These are phyloP conservation scores for Cryphonectria nitschkei DNA, from an alignment of 2,329 filamentous ascomycete genomes.

Conservation along the genomic window DNA sequence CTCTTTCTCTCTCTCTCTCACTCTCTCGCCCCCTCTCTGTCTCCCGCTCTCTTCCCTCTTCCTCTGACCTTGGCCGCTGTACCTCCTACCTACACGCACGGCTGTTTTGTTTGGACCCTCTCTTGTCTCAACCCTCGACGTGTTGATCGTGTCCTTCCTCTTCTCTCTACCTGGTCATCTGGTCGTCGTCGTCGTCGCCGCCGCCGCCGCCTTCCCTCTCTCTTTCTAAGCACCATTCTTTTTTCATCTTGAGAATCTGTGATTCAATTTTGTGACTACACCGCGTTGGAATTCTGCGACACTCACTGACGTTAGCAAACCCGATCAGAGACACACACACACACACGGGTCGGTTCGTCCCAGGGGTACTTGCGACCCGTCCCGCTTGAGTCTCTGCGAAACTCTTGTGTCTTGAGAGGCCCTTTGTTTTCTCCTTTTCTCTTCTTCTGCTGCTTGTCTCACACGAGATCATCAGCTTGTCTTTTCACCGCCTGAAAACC, in stretches of 20 bases:
- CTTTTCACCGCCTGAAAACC: background rate
- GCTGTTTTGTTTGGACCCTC: conserved; percentile 9
- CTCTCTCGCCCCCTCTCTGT: background rate
- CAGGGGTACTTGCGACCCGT: background rate
- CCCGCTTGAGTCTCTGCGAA: background rate
- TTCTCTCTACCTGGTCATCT: background rate
- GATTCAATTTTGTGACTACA: conserved; percentile 2
- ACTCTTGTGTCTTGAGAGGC: background rate
- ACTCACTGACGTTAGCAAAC: conserved; percentile 1
- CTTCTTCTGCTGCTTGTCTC: conserved; percentile 11
- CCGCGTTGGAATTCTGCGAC: background rate
- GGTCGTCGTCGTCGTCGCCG: conserved; percentile 21
- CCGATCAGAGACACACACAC: background rate
- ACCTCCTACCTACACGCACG: background rate
- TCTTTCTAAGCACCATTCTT: background rate
- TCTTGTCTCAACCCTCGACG: conserved; percentile 21
- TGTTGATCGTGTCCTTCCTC: conserved; percentile 17
- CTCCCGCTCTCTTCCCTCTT: background rate
- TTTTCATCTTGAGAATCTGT: conserved; percentile 3
- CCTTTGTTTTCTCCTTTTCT: background rate
- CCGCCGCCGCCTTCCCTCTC: conserved; percentile 3
- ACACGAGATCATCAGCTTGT: background rate
- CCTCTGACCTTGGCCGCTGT: conserved; percentile 3
- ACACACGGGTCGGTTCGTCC: background rate
- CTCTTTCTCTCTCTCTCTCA: conserved; percentile 16